Evolutionary conservation across 352 stramenopile species (phyloP).

Genomic region (Globisporangium acanthophoron): DNA sequence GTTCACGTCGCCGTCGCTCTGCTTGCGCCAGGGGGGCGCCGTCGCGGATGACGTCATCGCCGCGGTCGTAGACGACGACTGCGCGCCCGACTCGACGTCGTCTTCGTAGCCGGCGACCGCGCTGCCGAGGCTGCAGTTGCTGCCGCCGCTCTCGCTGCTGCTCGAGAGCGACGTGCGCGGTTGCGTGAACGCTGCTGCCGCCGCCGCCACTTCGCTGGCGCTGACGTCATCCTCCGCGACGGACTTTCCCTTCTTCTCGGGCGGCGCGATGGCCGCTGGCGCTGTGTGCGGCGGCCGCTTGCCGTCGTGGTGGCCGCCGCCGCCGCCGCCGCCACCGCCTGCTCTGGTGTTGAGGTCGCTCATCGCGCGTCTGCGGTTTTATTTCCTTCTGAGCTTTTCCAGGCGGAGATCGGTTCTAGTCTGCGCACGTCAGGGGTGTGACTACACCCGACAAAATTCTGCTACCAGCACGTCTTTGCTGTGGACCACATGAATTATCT

Average conservation of each 20-base stretch:
- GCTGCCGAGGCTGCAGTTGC: conserved; percentile 13
- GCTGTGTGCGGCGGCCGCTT: conserved; percentile 14
- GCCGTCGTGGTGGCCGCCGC: conserved; percentile 6
- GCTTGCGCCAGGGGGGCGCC: not conserved
- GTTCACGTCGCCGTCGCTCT: conserved; percentile 54
- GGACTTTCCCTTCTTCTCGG: conserved; percentile 18
- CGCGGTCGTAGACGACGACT: not conserved
- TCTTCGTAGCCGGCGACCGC: conserved; percentile 9
- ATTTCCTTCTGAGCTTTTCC: not conserved
- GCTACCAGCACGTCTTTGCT: not conserved
- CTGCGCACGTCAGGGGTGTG: not conserved
- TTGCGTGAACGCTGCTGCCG: conserved; percentile 5
- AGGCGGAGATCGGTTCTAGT: not conserved
- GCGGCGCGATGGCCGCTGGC: conserved; percentile 8
- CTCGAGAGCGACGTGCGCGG: conserved; percentile 6
- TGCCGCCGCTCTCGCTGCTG: conserved; percentile 13
- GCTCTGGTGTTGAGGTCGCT: not conserved
- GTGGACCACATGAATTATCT: not conserved
- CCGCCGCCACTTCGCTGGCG: not conserved
- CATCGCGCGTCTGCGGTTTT: not conserved
- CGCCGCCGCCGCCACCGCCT: not conserved
- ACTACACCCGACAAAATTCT: not conserved
- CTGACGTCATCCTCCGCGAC: not conserved
- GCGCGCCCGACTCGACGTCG: conserved; percentile 7
- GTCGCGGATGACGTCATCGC: not conserved